Evolutionary conservation across 1,284 basidiomycete species (phyloP), one percentile per base, ranked within the genome.

Genomic region (Ustilago lituana): DNA sequence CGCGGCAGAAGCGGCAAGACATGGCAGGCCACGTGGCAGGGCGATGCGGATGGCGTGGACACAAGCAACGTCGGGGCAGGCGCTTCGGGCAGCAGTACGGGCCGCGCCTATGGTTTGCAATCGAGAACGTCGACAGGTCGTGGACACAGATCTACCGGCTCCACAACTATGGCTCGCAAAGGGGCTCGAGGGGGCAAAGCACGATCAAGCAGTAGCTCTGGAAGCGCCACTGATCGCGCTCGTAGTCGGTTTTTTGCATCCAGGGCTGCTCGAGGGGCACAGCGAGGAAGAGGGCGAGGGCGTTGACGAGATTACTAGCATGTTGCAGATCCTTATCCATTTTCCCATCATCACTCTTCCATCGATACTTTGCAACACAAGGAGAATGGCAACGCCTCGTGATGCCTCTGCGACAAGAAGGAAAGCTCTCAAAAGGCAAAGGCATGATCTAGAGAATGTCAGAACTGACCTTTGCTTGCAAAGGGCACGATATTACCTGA

Each of bases 1-100:
- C 53, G 64, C 7, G 54, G 54, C 29, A 67, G 35, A 6, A 38
- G 39, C 8, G 64, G 64, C 31, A 67, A 67, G 48, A 67, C 64
- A n/a, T 67, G 64, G 64, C 53, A 62, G 33, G 58, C 64, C 0
- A 67, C 64, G 4, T 67, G 64, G 64, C 45, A 61, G 23, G 31
- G 48, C 17, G 49, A 53, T 11, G n/a, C n/a, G n/a, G 44, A 20
- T 20, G 45, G 15, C 6, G 41, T 29, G 11, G 38, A 48, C 15
- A 22, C 10, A 5, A 27, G 12, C 5, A 20, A 31, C 8, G 40
- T 20, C 8, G 10, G 19, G 14, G 14, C 43, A 3, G 23, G 20
- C n/a, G n/a, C 17, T 9, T 40, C 45, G n/a, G n/a, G n/a, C n/a
- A n/a, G n/a, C n/a, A n/a, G n/a, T n/a, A n/a, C n/a, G n/a, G n/a